Evolutionary conservation across 495 filamentous ascomycete species (phyloP), one percentile per base, ranked within the genome.

Genomic region (Penicillium atrosanguineum): DNA sequence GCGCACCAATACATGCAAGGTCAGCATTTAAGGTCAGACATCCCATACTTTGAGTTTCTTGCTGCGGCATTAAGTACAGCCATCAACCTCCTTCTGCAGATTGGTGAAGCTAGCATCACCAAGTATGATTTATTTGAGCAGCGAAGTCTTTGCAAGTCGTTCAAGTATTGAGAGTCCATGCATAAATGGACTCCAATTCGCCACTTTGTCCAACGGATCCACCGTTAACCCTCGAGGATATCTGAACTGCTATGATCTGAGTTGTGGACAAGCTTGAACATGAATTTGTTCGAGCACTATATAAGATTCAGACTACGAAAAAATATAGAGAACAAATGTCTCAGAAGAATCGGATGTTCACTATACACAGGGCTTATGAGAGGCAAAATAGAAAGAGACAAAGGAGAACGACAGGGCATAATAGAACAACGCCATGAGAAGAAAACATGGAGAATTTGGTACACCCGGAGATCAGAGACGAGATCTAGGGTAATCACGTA

Each of bases 351-450:
- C 57, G 47, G 54, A 56, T 59, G 57, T 57, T 67, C 64, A 67
- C 61, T 67, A 65, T 67, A 67, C 64, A 67, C 61, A 67, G 56
- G 53, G 62, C 58, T 64, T 57, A 64, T 62, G 52, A 54, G 53
- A 62, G 57, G 41, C 50, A 52, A 48, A 53, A 54, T 39, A 54
- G 50, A 53, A 45, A 55, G 50, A 64, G 53, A 67, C 64, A 64
- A 60, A 62, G 52, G 53, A 51, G 51, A 62, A 52, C 23, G 58
- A 56, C 50, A 60, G 44, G 56, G 62, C 56, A 67, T 67, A 64
- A 67, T 62, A 62, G 50, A 59, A 67, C 64, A 67, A 67, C 64
- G 64, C 64, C 64, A 67, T 67, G 61, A 54, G 61, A 62, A 62
- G 59, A 60, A 64, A 64, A 60, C 55, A 61, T 61, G 58, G 59